Evolutionary conservation across 1,139 yeast species (phyloP).

Genomic region (Candida buenavistaensis): DNA sequence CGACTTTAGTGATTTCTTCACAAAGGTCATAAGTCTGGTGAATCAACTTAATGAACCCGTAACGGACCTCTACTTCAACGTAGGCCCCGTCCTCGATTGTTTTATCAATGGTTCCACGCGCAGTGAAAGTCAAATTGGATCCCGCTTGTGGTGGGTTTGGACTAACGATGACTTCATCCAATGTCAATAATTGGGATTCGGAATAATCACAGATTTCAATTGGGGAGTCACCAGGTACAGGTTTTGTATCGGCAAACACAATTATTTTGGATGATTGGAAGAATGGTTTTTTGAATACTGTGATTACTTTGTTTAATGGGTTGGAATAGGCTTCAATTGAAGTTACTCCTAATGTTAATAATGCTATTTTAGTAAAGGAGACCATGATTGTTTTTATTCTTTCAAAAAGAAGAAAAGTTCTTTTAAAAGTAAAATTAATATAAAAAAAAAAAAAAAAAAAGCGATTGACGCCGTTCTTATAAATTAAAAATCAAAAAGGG

Average conservation of each 20-base stretch:
- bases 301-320: slow-evolving; percentile 20
- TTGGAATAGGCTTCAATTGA: too few species aligned
- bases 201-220: slow-evolving; percentile 70
- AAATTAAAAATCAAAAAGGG: too few species aligned
- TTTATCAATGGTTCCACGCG: slow-evolving; percentile 60
- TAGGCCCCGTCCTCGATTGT: slow-evolving; percentile 79
- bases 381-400: too few species aligned
- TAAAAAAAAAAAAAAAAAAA: too few species aligned
- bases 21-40: slow-evolving; percentile 90
- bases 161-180: slow-evolving; percentile 56
- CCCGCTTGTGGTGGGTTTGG: slow-evolving; percentile 94
- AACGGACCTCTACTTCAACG: slow-evolving; percentile 88
- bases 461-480: too few species aligned
- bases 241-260: slow-evolving; percentile 42
- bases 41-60: slow-evolving; percentile 85
- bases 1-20: slow-evolving; percentile 81
- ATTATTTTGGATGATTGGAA: slow-evolving; percentile 1
- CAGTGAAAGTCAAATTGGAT: slow-evolving; percentile 71
- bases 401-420: too few species aligned
- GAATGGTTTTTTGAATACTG: slow-evolving; percentile 16
- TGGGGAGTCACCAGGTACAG: slow-evolving; percentile 92
- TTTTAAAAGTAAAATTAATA: too few species aligned
- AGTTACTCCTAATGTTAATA: slow-evolving; percentile 16
- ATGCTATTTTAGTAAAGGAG: slow-evolving; percentile 22
- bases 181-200: slow-evolving; percentile 60